phyloP scores from a whole-genome alignment of 2,329 filamentous ascomycete species.

The Trichoderma cornu-damae region DNA sequence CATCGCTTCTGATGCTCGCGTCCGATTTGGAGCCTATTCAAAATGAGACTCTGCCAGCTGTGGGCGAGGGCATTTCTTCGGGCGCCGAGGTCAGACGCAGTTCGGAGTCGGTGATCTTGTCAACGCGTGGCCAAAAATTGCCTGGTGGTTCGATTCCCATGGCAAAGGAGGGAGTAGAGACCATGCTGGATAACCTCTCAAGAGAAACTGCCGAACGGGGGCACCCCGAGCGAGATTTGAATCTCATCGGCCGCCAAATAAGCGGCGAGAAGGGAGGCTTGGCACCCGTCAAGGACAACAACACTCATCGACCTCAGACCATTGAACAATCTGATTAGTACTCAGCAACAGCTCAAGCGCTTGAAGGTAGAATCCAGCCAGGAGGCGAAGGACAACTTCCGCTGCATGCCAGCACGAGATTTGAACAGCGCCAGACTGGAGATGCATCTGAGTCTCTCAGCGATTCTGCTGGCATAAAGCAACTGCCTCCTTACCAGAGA shows the following conservation, averaged over 20 bases:
- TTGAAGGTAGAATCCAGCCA: not conserved
- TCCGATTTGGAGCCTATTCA: not conserved
- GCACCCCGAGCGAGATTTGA: not conserved
- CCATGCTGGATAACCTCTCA: not conserved
- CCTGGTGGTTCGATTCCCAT: not conserved
- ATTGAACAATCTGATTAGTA: constrained; percentile 22
- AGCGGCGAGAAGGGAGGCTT: not conserved
- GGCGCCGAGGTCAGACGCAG: not conserved
- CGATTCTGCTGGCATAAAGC: not conserved
- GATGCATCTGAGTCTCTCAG: not conserved
- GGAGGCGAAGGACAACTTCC: not conserved
- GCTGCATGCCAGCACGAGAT: not conserved
- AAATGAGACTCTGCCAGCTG: not conserved
- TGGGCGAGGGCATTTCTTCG: not conserved
- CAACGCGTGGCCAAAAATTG: not conserved
- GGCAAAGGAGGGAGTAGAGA: not conserved
- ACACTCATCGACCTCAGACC: not conserved
- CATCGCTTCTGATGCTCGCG: not conserved
- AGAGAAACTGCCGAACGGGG: not conserved
- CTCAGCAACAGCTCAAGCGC: constrained; percentile 16
- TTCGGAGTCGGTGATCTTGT: not conserved
- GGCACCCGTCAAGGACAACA: not conserved
- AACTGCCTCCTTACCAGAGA: not conserved
- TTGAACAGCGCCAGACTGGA: not conserved
- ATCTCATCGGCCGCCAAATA: not conserved